Evolutionary conservation across 768 basidiomycete species (phyloP), one percentile per base, ranked within the genome.

Genomic region (Trichaptum fuscoviolaceum): DNA sequence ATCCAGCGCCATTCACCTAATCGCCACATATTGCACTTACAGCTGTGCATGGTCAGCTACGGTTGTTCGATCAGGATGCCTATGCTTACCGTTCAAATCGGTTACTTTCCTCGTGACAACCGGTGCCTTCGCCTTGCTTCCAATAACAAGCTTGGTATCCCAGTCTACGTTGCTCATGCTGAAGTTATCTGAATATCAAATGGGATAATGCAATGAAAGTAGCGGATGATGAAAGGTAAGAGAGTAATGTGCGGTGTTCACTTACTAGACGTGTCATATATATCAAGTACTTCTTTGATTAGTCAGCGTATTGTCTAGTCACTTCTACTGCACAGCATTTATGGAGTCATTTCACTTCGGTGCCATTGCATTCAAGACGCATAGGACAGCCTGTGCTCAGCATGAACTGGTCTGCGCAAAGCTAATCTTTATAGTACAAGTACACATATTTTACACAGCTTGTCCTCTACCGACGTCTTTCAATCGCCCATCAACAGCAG

Each of bases 141-240:
- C 91, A 70, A 95, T 91, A 69, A 92, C 88, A 67, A 78, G 75
- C 76, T 90, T 91, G 67, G 71, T 78, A 66, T 94, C 91, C 89
- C 89, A 91, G 65, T 93, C 90, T 23, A 64, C 3, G 75, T 82
- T 70, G 72, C 77, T 79, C 81, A 82, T 87, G 69, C 74, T 83
- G 42, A 7, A 30, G 57, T 72, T 73, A 74, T 77, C 8, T 7
- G 20, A 12, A 52, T 52, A 20, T 20, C 15, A 20, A 52, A 5
- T 52, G 42, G 10, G 20, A 52, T 52, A 52, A 52, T 2, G 20
- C 42, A 52, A 52, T 15, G 30, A 15, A 52, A 15, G 42, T 2
- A 20, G 42, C 10, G 42, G 42, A 20, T 20, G 15, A 15, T 52
- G 36, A 27, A 27, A 25, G 36, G 25, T 63, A 35, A 30, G 26